These are phyloP conservation scores for Penicillium italicum DNA, from an alignment of 2,329 filamentous ascomycete genomes.

Conservation along the genomic window DNA sequence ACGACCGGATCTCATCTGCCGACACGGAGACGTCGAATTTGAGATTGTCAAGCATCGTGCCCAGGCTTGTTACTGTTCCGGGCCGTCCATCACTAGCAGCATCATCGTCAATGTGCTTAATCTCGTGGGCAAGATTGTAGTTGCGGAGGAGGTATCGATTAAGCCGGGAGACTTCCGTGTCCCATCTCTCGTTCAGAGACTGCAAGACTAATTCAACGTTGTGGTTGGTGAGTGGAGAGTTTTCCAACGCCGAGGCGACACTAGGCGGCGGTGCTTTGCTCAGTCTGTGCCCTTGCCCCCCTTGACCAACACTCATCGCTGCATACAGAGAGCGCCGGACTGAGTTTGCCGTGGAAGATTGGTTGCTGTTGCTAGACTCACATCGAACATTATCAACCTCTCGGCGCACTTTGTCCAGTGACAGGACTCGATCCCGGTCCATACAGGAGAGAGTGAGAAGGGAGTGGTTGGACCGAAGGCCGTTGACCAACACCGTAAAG, in stretches of 20 bases:
- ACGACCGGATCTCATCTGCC: constrained; percentile 25
- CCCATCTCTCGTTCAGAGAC: constrained; percentile 46
- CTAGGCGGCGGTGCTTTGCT: constrained; percentile 29
- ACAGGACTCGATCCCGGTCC: constrained; percentile 58
- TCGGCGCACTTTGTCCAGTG: constrained; percentile 57
- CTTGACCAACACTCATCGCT: constrained; percentile 35
- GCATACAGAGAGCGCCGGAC: constrained; percentile 45
- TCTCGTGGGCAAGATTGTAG: constrained; percentile 41
- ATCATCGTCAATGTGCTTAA: constrained; percentile 30
- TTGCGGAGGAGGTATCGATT: constrained; percentile 47
- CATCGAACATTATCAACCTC: constrained; percentile 53
- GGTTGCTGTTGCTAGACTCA: constrained; percentile 30
- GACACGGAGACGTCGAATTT: constrained; percentile 36
- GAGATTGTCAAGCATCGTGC: constrained; percentile 39
- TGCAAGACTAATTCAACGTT: constrained; percentile 42
- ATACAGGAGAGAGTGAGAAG: constrained; percentile 61
- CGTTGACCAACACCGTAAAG: constrained; percentile 66
- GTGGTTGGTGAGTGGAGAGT: constrained; percentile 30
- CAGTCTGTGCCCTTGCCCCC: constrained; percentile 31
- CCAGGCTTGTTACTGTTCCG: constrained; percentile 37
- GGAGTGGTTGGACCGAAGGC: constrained; percentile 62
- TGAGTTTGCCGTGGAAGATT: constrained; percentile 35
- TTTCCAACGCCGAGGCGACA: constrained; percentile 19
- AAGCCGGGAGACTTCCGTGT: constrained; percentile 42
- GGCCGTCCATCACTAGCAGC: constrained; percentile 37